phyloP scores from a whole-genome alignment of 805 yeast genomes.

The Isabelozyma rhagii region DNA sequence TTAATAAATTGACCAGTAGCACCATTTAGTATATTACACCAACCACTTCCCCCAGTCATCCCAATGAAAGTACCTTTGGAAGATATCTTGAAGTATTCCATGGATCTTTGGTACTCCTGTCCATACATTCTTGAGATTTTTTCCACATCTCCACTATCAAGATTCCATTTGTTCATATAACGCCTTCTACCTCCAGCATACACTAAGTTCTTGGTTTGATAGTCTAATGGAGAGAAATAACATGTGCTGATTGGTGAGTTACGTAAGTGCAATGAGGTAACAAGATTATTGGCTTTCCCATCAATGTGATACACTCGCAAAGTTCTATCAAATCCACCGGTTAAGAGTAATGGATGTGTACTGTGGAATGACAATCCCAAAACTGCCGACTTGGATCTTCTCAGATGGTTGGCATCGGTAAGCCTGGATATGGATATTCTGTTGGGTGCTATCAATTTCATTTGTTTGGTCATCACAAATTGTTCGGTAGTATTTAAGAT shows the following conservation, averaged over 20 bases:
- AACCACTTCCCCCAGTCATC: constrained; percentile 81
- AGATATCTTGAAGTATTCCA: constrained; percentile 80
- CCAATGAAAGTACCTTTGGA: constrained; percentile 72
- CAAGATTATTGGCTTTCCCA: constrained; percentile 77
- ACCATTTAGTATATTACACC: constrained; percentile 80
- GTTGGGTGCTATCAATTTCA: constrained; percentile 64
- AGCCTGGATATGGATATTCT: constrained; percentile 75
- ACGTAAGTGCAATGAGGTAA: constrained; percentile 75
- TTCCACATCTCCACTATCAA: constrained; percentile 66
- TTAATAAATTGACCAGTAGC: constrained; percentile 80
- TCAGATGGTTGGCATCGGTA: constrained; percentile 78
- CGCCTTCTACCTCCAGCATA: constrained; percentile 90
- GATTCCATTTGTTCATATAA: constrained; percentile 90
- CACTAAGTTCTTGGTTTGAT: constrained; percentile 42
- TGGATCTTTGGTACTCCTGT: constrained; percentile 83
- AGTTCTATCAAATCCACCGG: constrained; percentile 92
- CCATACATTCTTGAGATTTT: constrained; percentile 90
- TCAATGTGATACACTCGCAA: constrained; percentile 85
- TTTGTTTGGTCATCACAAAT: constrained; percentile 40
- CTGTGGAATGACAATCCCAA: constrained; percentile 86
- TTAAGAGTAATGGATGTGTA: constrained; percentile 72
- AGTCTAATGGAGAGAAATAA: constrained; percentile 45
- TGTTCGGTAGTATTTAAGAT: constrained; percentile 31
- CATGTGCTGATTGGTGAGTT: constrained; percentile 82
- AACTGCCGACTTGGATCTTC: constrained; percentile 72